Conservation (phyloP, 208 protist genomes). For the Acanthamoeba triangularis region DNA sequence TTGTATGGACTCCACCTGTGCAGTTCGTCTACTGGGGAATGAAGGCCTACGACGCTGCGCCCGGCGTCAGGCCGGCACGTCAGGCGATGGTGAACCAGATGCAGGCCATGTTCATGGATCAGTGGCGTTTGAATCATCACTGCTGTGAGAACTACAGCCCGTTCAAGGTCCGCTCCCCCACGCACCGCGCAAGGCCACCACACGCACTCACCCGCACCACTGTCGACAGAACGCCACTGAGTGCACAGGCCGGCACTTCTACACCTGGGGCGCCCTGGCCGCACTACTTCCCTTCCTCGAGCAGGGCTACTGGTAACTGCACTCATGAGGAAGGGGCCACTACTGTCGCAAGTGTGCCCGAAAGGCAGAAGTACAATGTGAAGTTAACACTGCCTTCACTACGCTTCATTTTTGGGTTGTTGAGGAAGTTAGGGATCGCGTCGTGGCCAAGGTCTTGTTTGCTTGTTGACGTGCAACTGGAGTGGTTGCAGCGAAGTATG, state of each 20-base stretch:
- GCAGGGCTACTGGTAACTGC: neutral
- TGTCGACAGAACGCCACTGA: constrained; percentile 17
- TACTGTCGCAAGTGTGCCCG: too few species aligned
- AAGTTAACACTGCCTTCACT: too few species aligned
- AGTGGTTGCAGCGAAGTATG: too few species aligned
- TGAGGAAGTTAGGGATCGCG: too few species aligned
- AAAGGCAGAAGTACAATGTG: too few species aligned
- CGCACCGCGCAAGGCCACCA: too few species aligned
- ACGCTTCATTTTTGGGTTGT: too few species aligned
- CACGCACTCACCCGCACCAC: too few species aligned
- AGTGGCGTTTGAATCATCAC: constrained; percentile 29
- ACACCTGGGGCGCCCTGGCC: constrained; percentile 1
- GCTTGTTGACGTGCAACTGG: too few species aligned
- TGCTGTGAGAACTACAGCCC: constrained; percentile 27
- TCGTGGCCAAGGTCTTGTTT: too few species aligned
- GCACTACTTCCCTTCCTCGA: neutral
- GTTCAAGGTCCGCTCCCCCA: neutral
- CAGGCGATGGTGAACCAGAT: constrained; percentile 10
- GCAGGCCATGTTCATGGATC: neutral
- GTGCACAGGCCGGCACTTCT: neutral
- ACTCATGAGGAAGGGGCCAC: too few species aligned
- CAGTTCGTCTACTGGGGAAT: constrained; percentile 16
- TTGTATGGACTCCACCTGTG: neutral
- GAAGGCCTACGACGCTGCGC: neutral
- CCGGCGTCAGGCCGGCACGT: neutral